phyloP scores from a whole-genome alignment of 164 flowering plant genomes.

The Nelumbo lutea region DNA sequence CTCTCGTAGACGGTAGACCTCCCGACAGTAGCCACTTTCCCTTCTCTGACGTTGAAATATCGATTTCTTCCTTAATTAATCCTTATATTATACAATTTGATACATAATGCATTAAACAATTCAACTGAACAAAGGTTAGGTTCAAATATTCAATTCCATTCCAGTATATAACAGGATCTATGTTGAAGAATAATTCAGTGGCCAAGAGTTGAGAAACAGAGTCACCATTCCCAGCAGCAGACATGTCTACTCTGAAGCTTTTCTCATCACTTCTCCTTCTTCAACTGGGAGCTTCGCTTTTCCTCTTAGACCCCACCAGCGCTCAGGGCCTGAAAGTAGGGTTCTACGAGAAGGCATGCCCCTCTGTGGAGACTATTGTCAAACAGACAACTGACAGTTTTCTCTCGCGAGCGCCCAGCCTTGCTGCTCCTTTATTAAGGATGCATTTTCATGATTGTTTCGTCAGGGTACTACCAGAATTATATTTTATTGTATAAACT shows the following conservation, averaged over 20 bases:
- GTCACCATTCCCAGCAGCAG: neutral
- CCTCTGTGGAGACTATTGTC: conserved; percentile 26
- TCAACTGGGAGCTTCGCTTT: conserved; percentile 11
- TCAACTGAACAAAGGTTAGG: neutral
- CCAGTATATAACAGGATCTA: neutral
- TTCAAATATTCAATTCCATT: neutral
- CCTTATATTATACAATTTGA: too few species aligned
- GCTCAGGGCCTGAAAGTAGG: conserved; percentile 22
- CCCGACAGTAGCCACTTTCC: too few species aligned
- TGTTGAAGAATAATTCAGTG: neutral
- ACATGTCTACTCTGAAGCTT: conserved; percentile 12
- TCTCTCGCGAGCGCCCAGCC: conserved; percentile 28
- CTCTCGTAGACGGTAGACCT: too few species aligned
- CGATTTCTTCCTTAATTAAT: too few species aligned
- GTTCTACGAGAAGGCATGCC: conserved; percentile 39
- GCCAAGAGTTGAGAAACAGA: neutral
- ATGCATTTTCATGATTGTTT: conserved; percentile 66
- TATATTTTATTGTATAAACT: neutral
- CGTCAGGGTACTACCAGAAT: conserved; percentile 30
- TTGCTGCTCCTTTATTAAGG: conserved; percentile 43
- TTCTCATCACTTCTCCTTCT: conserved; percentile 12
- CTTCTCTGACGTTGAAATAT: too few species aligned
- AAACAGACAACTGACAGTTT: neutral
- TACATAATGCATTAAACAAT: too few species aligned
- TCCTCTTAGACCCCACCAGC: conserved; percentile 5